Evolutionary conservation across 1,284 basidiomycete species (phyloP), one percentile per base, ranked within the genome.

Genomic region (Malassezia dermatis): DNA sequence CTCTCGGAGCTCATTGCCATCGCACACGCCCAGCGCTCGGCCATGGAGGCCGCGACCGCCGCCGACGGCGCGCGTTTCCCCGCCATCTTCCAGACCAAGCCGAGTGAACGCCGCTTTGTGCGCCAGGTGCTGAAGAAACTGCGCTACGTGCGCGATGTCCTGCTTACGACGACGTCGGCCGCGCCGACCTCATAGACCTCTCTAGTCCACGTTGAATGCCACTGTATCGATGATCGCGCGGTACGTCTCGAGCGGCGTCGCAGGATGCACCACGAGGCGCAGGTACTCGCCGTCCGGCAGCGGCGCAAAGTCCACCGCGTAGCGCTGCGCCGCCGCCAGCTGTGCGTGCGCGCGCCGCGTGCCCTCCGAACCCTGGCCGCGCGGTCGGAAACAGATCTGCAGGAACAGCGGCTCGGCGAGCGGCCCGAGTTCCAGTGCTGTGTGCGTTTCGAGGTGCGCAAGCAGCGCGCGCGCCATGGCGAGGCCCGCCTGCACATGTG

Each of bases 1-100:
- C 78, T 96, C 45, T 80, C 80, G 44, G 82, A 86, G 54, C 78
- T 96, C 53, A 84, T 94, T 78, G 77, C 79, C 0, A 75, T 77
- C 27, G 78, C 83, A 0, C 73, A 84, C 27, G 60, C 55, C 11
- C 61, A 64, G 34, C 48, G 71, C 8, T 64, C 65, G 11, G 27
- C 31, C 3, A 53, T 63, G 12, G 71, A 74, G 40, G 51, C 49
- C 3, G 59, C 60, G 23, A 48, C 31, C 3, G 23, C 21, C 23
- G 24, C 30, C n/a, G 37, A 46, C 37, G 34, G 24, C 4, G 26
- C 47, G 19, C 49, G 26, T n/a, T 51, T 56, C 45, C 53, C 48
- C 15, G 19, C 30, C 11, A 27, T 27, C 34, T 60, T 51, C 58
- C 43, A 49, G 32, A 64, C 63, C 26, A 61, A 54, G 53, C 61